Base-by-base conservation (phyloP, 2,329 filamentous ascomycete species). In the Aspergillus awamori region DNA sequence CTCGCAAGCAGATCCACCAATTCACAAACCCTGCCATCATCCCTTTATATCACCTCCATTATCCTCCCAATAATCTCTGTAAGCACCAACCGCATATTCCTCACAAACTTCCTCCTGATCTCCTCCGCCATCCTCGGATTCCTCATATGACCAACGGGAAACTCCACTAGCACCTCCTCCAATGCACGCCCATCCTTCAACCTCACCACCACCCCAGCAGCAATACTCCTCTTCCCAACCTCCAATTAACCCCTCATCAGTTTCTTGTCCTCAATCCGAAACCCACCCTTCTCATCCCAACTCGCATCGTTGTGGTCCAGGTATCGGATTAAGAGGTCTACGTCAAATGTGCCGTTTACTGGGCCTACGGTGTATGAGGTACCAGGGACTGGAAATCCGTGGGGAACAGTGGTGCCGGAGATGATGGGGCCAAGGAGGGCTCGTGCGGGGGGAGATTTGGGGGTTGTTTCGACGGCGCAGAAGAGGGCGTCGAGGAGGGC, bases 161-260 rank as follows among this genome's bases (percentile, higher is more conserved):
- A 26, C 45, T 17, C 45, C 5, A 49, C 45, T 5, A 49, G 13
- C 24, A 26, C 45, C 45, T 28, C 45, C 45, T 28, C 24, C 45
- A 51, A 49, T 24, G 17, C 45, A 15, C 45, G 8, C 45, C 45
- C 45, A 15, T 73, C 64, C 8, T 56, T 49, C 8, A 78, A 54
- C 11, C 59, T 24, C 1, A 77, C 58, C 1, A 62, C 69, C 11
- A 78, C 13, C 0, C 63, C 75, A 49, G 63, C 68, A 1, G 70
- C 68, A 4, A 71, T 62, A 61, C 68, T 72, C 53, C 66, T 70
- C 8, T 67, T 70, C 1, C 69, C 60, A 24, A 62, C 48, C 51
- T 77, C 60, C 5, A 68, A 59, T 57, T 78, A 78, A 56, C 74
- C 70, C 15, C 41, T 43, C 0, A 74, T 75, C n/a, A 78, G 65